Conservation (phyloP, 2,329 filamentous ascomycete genomes). For the Aspergillus ruber region DNA sequence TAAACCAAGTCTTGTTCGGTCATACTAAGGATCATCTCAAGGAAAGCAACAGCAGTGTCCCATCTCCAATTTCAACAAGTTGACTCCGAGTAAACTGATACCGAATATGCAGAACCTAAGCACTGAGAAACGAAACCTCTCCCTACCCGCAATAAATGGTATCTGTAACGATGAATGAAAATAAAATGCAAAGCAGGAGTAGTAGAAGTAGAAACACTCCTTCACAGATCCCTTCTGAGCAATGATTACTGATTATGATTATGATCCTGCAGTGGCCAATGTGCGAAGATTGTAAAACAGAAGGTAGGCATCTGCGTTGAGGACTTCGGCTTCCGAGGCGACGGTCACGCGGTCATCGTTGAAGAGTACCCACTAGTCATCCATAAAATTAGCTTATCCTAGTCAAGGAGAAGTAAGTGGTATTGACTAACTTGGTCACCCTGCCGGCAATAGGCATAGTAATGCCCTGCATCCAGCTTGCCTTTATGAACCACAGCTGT, state of each 20-base stretch:
- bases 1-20: too few species aligned
- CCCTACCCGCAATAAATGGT: background rate
- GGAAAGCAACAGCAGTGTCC: background rate
- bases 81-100: background rate
- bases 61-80: background rate
- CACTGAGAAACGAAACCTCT: background rate
- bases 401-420: background rate
- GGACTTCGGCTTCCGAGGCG: conserved; percentile 75
- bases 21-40: background rate
- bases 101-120: background rate
- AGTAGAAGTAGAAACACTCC: background rate
- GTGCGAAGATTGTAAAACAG: conserved; percentile 63
- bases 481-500: conserved; percentile 91
- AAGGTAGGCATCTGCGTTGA: conserved; percentile 80
- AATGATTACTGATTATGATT: background rate
- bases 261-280: conserved; percentile 8
- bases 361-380: conserved; percentile 77
- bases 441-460: conserved; percentile 80
- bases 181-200: background rate
- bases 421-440: conserved; percentile 56
- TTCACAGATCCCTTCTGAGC: background rate
- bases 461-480: conserved; percentile 87
- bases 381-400: conserved; percentile 1
- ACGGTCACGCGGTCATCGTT: conserved; percentile 90
- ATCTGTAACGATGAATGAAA: background rate